Evolutionary conservation across 805 yeast genomes (phyloP), one percentile per base, ranked within the genome.

Genomic region (Saitoella complicata): DNA sequence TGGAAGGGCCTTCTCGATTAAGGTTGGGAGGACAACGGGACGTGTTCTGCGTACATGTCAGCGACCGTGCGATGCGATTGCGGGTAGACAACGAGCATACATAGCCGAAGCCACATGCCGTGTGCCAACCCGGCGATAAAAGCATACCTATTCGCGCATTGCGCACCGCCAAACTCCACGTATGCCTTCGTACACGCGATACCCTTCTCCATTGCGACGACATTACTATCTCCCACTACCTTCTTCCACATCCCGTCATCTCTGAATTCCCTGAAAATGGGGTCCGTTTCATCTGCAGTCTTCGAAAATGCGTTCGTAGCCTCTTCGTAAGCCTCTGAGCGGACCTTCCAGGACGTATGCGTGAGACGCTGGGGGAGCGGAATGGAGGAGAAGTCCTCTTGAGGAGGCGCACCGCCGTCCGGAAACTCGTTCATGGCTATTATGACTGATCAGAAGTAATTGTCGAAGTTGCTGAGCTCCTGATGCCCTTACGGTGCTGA

Each of bases 201-300:
- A 71, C 4, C 97, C 1, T 79, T 65, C 55, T 91, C 97, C 51
- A 86, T 94, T 0, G 97, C 94, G 11, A 80, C 91, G 12, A 86
- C 95, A 57, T 91, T 91, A 32, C 79, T 59, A 58, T 91, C 98
- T 2, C 73, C 67, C 6, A 81, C 77, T 37, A 78, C 69, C 51
- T 68, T 67, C 51, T 72, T 76, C 54, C 78, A 65, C 2, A 70
- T 43, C 0, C 85, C 79, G 45, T 67, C 70, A 11, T 61, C 55
- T 48, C 74, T 57, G 55, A 71, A 75, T 3, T 65, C 65, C 21
- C 60, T 60, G 54, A 80, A 77, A 41, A 76, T 68, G 2, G 62
- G 68, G 51, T 75, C 84, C n/a, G 67, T 58, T 46, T 72, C 77
- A 49, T 68, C 66, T 2, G 75, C 67, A 1, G 83, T 71, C 41